phyloP scores from a whole-genome alignment of 345 rosid genomes.

The Litchi chinensis region DNA sequence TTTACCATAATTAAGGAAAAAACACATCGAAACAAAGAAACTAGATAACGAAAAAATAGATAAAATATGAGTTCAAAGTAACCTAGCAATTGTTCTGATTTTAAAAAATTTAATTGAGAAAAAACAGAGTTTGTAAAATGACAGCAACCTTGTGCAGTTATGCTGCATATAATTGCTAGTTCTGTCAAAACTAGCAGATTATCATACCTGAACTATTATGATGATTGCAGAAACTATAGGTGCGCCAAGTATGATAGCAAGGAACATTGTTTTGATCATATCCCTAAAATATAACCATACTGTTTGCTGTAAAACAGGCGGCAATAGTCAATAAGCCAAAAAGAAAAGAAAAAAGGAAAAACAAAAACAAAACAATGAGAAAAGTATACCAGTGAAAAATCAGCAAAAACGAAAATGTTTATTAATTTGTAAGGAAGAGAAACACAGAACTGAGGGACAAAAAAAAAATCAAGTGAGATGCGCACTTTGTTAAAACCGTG shows the following conservation, averaged over 20 bases:
- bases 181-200: slow-evolving; percentile 14
- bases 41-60: slow-evolving; percentile 1
- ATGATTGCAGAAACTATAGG: slow-evolving; percentile 87
- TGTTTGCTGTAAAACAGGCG: slow-evolving; percentile 77
- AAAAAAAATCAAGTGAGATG: slow-evolving; percentile 16
- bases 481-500: slow-evolving; percentile 97
- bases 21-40: neutral
- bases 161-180: slow-evolving; percentile 7
- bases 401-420: neutral
- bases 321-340: slow-evolving; percentile 12
- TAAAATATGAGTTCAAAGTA: slow-evolving; percentile 7
- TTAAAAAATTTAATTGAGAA: neutral
- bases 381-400: neutral
- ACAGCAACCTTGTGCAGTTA: neutral
- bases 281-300: slow-evolving; percentile 92
- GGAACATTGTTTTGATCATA: slow-evolving; percentile 72
- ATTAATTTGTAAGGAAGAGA: slow-evolving; percentile 4
- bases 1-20: slow-evolving; percentile 1
- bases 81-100: neutral
- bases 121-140: neutral
- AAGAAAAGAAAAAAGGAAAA: neutral
- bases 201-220: slow-evolving; percentile 76
- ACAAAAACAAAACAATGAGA: neutral
- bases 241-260: slow-evolving; percentile 78
- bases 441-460: neutral